Conservation (phyloP, 352 stramenopile genomes). For the Aphanomyces stellatus region DNA sequence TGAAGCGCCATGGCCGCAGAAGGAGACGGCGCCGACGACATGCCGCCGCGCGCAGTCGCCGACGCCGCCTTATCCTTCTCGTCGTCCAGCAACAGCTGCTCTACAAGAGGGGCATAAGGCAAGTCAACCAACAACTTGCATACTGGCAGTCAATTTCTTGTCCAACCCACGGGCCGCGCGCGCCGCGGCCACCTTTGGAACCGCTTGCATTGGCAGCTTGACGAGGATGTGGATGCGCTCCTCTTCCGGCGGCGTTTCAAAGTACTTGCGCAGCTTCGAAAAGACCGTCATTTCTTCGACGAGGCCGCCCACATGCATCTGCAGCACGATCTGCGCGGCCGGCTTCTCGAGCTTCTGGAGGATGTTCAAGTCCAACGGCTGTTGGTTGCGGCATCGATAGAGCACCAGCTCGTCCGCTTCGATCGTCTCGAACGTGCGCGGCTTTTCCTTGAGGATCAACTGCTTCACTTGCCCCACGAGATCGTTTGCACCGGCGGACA, state of each 20-base stretch:
- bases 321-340: constrained; percentile 10
- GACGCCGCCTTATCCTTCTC: background rate
- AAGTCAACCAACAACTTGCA: background rate
- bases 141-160: constrained; percentile 14
- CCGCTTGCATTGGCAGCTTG: constrained; percentile 7
- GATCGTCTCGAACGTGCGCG: constrained; percentile 4
- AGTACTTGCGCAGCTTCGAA: constrained; percentile 19
- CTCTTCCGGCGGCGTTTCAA: constrained; percentile 6
- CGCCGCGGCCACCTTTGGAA: constrained; percentile 2
- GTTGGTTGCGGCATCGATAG: constrained; percentile 9
- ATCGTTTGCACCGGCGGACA: background rate
- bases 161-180: background rate
- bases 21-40: background rate
- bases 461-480: constrained; percentile 15
- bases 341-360: constrained; percentile 17
- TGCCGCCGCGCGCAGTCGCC: background rate
- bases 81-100: constrained; percentile 5
- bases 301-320: constrained; percentile 15
- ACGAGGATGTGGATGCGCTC: constrained; percentile 16
- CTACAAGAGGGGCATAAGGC: constrained; percentile 4
- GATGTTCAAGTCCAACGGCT: constrained; percentile 14
- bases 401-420: constrained; percentile 16
- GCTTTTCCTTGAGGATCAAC: constrained; percentile 12
- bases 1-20: constrained; percentile 13
- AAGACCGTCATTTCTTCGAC: constrained; percentile 19